Evolutionary conservation across 148 eudicot genomes (phyloP).

Genomic region (Heliosperma pusillum): DNA sequence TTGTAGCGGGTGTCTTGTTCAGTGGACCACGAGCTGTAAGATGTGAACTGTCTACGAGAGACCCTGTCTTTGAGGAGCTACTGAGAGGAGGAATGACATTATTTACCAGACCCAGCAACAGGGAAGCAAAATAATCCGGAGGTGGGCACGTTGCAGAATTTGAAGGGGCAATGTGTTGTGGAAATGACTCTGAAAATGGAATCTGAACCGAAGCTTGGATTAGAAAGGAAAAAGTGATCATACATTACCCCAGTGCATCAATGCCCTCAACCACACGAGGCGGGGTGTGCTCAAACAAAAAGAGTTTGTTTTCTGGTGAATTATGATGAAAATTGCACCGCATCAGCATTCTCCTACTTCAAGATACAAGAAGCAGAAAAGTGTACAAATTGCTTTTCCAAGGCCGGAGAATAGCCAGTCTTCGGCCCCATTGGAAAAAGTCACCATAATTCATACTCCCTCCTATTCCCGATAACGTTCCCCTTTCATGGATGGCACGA

Average conservation of each 20-base stretch:
- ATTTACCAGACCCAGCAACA: constrained; percentile 72
- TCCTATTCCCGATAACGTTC: no score
- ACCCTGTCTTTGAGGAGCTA: constrained; percentile 54
- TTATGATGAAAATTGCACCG: neutral
- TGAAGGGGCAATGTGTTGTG: constrained; percentile 65
- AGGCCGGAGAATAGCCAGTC: neutral
- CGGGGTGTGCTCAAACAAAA: neutral
- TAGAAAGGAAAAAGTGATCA: constrained; percentile 15
- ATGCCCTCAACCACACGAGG: neutral
- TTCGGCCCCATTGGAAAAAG: neutral
- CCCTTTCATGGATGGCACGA: no score
- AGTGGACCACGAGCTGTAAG: constrained; percentile 43
- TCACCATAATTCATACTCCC: neutral
- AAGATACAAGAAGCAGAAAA: neutral
- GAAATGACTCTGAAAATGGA: constrained; percentile 92
- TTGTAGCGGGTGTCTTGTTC: constrained; percentile 45
- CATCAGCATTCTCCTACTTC: neutral
- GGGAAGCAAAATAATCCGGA: constrained; percentile 84
- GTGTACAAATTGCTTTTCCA: neutral
- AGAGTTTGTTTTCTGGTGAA: neutral
- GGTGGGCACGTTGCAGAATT: constrained; percentile 74
- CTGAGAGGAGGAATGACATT: constrained; percentile 77
- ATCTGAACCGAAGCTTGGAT: constrained; percentile 45
- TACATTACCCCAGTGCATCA: neutral
- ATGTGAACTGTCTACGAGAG: constrained; percentile 44